These are phyloP conservation scores for Lachnellula arida DNA, from an alignment of 2,329 filamentous ascomycete species.

Conservation along the genomic window DNA sequence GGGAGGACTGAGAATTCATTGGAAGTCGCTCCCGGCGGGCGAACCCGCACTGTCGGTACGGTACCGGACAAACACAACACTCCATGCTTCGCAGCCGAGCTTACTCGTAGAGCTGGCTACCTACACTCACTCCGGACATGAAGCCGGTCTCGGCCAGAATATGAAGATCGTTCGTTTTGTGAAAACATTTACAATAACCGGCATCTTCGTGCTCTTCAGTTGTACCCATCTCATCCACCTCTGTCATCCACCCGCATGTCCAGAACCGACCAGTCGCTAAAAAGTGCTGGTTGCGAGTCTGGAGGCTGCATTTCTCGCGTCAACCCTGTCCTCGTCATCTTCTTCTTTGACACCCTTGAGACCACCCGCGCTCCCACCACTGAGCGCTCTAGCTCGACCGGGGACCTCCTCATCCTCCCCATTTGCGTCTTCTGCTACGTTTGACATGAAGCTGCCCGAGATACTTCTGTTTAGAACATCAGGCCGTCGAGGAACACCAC, in stretches of 20 bases:
- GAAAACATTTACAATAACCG: not conserved
- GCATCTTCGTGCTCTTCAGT: not conserved
- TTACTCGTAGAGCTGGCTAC: too few relatives aligned
- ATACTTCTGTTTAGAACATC: slow-evolving; percentile 75
- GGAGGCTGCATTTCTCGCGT: slow-evolving; percentile 93
- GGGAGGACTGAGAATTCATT: slow-evolving; percentile 14
- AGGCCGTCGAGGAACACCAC: slow-evolving; percentile 73
- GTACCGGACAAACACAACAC: not conserved
- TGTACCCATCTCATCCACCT: not conserved
- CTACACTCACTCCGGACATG: too few relatives aligned
- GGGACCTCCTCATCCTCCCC: slow-evolving; percentile 44
- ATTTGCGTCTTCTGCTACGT: slow-evolving; percentile 58
- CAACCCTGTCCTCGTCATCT: slow-evolving; percentile 88
- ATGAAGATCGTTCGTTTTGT: not conserved
- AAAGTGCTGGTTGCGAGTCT: slow-evolving; percentile 82
- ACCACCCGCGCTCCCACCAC: slow-evolving; percentile 34
- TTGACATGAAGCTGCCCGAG: slow-evolving; percentile 65
- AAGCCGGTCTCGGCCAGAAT: not conserved
- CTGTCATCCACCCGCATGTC: not conserved
- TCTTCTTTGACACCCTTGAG: slow-evolving; percentile 65
- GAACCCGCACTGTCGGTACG: not conserved
- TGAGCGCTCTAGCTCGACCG: slow-evolving; percentile 27
- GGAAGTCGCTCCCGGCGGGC: not conserved
- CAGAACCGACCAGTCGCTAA: not conserved
- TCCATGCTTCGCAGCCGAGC: too few relatives aligned